These are phyloP conservation scores for Akebia trifoliata DNA, from an alignment of 164 flowering plant species.

Conservation along the genomic window DNA sequence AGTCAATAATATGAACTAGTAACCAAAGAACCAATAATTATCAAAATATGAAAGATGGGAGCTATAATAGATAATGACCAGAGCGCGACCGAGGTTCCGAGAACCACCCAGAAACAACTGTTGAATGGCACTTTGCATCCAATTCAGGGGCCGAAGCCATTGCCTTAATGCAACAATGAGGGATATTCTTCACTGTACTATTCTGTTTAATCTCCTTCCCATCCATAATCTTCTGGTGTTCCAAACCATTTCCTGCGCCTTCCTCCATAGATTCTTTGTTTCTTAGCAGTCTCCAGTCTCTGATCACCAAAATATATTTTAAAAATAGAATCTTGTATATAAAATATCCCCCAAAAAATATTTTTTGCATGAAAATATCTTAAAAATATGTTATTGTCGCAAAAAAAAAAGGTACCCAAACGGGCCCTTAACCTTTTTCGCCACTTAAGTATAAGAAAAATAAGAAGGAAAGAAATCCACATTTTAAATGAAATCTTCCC, in stretches of 20 bases:
- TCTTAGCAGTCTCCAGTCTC: slow-evolving; percentile 83
- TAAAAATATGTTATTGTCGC: too few species aligned
- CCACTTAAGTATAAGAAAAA: too few species aligned
- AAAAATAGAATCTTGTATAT: neutral
- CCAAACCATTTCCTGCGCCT: slow-evolving; percentile 74
- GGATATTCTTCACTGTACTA: slow-evolving; percentile 38
- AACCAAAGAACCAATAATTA: too few species aligned
- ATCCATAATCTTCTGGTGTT: slow-evolving; percentile 72
- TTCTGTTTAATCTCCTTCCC: slow-evolving; percentile 62
- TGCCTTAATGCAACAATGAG: slow-evolving; percentile 88
- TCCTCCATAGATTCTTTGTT: slow-evolving; percentile 62
- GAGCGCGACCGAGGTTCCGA: slow-evolving; percentile 48
- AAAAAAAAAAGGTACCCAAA: too few species aligned
- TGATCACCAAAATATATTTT: slow-evolving; percentile 19
- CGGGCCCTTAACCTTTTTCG: too few species aligned
- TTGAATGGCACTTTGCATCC: slow-evolving; percentile 77
- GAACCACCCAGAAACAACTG: slow-evolving; percentile 99
- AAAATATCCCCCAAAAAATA: too few species aligned
- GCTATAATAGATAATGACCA: slow-evolving; percentile 36
- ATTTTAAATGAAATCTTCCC: too few species aligned
- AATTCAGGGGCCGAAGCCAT: slow-evolving; percentile 59
- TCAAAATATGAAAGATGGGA: too few species aligned
- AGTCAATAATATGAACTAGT: neutral
- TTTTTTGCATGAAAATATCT: too few species aligned
- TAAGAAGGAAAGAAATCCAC: too few species aligned